phyloP scores from a whole-genome alignment of 768 basidiomycete species.

The Nevesoporus exiguus region DNA sequence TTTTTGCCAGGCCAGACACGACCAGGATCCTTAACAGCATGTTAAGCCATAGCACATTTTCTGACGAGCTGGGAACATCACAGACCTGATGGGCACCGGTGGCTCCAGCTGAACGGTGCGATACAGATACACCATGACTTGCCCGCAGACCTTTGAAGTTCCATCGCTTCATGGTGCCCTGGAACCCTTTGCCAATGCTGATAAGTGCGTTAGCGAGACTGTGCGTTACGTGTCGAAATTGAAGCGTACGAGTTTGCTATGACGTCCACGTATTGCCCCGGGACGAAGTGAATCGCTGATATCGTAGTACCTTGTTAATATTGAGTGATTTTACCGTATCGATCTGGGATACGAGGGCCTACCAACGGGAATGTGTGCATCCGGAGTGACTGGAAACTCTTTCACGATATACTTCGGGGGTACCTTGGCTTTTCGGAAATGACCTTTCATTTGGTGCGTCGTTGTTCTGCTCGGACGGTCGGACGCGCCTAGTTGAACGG shows the following conservation, averaged over 20 bases:
- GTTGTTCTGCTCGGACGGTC: conserved; percentile 70
- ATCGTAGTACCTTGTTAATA: conserved; percentile 68
- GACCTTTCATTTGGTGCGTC: conserved; percentile 79
- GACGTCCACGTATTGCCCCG: conserved; percentile 94
- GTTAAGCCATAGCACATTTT: not conserved
- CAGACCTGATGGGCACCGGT: conserved; percentile 92
- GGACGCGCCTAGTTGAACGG: conserved; percentile 89
- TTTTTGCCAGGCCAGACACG: conserved; percentile 97
- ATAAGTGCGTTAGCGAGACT: conserved; percentile 8
- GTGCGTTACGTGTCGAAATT: not conserved
- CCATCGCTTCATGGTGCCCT: conserved; percentile 96
- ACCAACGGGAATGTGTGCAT: conserved; percentile 91
- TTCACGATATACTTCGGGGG: conserved; percentile 78
- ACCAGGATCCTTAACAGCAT: conserved; percentile 75
- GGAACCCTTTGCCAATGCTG: conserved; percentile 96
- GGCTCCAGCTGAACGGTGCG: conserved; percentile 90
- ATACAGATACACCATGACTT: conserved; percentile 93
- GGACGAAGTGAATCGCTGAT: conserved; percentile 93
- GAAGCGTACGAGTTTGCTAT: conserved; percentile 77
- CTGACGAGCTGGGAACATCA: conserved; percentile 1
- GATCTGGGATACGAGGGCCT: conserved; percentile 26
- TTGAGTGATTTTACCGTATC: not conserved
- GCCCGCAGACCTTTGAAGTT: conserved; percentile 88
- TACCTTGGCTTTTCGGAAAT: conserved; percentile 82
- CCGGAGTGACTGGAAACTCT: conserved; percentile 85